These are phyloP conservation scores for Cucumis cinereus DNA, from an alignment of 306 rosid genomes.

Conservation along the genomic window DNA sequence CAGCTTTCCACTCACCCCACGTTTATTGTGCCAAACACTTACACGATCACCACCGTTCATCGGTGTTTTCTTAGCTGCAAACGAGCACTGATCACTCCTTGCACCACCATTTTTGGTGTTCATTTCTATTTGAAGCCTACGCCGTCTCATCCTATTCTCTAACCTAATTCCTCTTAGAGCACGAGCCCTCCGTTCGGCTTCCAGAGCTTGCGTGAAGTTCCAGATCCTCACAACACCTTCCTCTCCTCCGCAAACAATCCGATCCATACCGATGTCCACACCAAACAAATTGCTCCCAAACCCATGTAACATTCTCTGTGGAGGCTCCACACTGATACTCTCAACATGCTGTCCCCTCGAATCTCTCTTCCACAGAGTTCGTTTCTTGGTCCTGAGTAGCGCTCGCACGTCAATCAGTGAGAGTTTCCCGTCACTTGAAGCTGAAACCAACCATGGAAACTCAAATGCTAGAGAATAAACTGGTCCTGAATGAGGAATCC, in stretches of 20 bases:
- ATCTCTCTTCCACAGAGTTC: slow-evolving; percentile 24
- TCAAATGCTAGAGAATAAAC: slow-evolving; percentile 83
- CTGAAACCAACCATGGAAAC: slow-evolving; percentile 96
- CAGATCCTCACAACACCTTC: slow-evolving; percentile 87
- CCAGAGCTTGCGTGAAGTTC: slow-evolving; percentile 84
- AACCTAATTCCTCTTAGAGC: slow-evolving; percentile 56
- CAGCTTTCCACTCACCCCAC: slow-evolving; percentile 54
- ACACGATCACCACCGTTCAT: slow-evolving; percentile 30
- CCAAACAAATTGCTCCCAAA: slow-evolving; percentile 58
- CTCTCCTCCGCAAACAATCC: slow-evolving; percentile 93
- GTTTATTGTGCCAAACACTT: slow-evolving; percentile 53
- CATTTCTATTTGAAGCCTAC: slow-evolving; percentile 46
- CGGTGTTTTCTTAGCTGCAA: slow-evolving; percentile 73
- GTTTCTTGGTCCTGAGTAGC: slow-evolving; percentile 36
- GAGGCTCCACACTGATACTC: slow-evolving; percentile 49
- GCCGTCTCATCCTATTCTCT: slow-evolving; percentile 78
- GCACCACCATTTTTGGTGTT: slow-evolving; percentile 39
- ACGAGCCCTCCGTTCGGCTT: slow-evolving; percentile 48
- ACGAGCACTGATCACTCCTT: slow-evolving; percentile 58
- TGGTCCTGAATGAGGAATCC: slow-evolving; percentile 82
- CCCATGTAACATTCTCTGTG: slow-evolving; percentile 89
- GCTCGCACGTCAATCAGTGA: slow-evolving; percentile 77
- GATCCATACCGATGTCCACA: slow-evolving; percentile 72
- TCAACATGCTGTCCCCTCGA: slow-evolving; percentile 20
- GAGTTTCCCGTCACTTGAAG: slow-evolving; percentile 72